Evolutionary conservation across 371 early-diverging fungal genomes (phyloP).

Genomic region (Mortierella sp.): DNA sequence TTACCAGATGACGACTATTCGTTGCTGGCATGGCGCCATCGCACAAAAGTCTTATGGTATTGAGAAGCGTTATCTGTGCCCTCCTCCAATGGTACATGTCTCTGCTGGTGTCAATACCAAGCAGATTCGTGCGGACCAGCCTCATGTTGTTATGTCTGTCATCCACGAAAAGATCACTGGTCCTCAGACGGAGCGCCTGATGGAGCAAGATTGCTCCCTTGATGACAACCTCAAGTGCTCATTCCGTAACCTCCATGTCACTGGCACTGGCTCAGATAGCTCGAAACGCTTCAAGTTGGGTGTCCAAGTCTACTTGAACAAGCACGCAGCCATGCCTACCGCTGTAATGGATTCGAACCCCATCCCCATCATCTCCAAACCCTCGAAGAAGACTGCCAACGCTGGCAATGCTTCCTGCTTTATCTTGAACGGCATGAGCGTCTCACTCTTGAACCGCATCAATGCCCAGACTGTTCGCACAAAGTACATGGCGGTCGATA

Average conservation of each 20-base stretch:
- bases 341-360: conserved; percentile 78
- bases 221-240: conserved; percentile 48
- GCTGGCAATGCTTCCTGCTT: conserved; percentile 79
- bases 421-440: conserved; percentile 71
- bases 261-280: conserved; percentile 72
- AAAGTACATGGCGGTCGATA: conserved; percentile 75
- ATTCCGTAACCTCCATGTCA: conserved; percentile 75
- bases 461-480: conserved; percentile 87
- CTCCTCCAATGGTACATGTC: conserved; percentile 79
- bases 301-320: conserved; percentile 60
- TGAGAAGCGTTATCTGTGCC: conserved; percentile 85
- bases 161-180: conserved; percentile 58
- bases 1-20: conserved; percentile 63
- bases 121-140: conserved; percentile 58
- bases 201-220: conserved; percentile 53
- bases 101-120: conserved; percentile 63
- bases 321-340: conserved; percentile 43
- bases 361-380: conserved; percentile 84
- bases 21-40: conserved; percentile 74
- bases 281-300: conserved; percentile 79
- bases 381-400: conserved; percentile 85
- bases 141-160: conserved; percentile 72
- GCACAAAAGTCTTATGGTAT: conserved; percentile 88
- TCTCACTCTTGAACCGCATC: conserved; percentile 83
- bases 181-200: conserved; percentile 55